Evolutionary conservation across 1,139 yeast genomes (phyloP).

Genomic region (Suhomyces guaymorum): DNA sequence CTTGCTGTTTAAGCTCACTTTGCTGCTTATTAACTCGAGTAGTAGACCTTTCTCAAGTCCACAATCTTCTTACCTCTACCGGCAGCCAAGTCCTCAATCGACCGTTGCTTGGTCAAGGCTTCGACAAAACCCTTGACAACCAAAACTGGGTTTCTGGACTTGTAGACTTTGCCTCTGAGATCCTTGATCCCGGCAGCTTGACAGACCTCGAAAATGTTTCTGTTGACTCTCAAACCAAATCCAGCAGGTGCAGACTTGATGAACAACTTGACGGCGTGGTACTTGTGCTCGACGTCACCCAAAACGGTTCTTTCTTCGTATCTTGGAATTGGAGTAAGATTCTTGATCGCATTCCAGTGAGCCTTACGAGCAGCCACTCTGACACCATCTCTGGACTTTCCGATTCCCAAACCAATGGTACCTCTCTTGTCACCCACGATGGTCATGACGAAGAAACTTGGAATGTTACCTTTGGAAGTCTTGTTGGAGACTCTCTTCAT

Average conservation of each 20-base stretch:
- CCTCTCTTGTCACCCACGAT: slow-evolving; percentile 94
- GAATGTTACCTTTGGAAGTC: slow-evolving; percentile 91
- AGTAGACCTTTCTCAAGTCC: slow-evolving; percentile 89
- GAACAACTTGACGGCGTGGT: slow-evolving; percentile 81
- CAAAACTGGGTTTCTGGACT: slow-evolving; percentile 92
- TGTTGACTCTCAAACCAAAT: slow-evolving; percentile 91
- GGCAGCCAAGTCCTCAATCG: slow-evolving; percentile 84
- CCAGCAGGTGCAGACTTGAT: slow-evolving; percentile 91
- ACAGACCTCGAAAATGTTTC: slow-evolving; percentile 87
- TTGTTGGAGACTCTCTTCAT: slow-evolving; percentile 87
- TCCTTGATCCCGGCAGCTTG: slow-evolving; percentile 95
- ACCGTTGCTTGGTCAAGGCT: slow-evolving; percentile 77
- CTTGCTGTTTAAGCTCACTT: too few relatives aligned
- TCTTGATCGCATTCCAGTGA: slow-evolving; percentile 92
- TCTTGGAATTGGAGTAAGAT: slow-evolving; percentile 77
- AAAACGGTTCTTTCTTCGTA: slow-evolving; percentile 89
- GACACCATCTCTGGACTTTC: slow-evolving; percentile 81
- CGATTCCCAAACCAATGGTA: slow-evolving; percentile 94
- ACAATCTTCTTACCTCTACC: slow-evolving; percentile 95
- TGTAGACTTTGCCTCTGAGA: slow-evolving; percentile 85
- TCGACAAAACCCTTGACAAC: slow-evolving; percentile 89
- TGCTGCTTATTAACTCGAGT: slow-evolving; percentile 37
- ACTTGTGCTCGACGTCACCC: slow-evolving; percentile 81
- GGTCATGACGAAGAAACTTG: slow-evolving; percentile 79
- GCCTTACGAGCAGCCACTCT: slow-evolving; percentile 81